Conservation (phyloP, 306 rosid genomes). For the Medicago arabica region DNA sequence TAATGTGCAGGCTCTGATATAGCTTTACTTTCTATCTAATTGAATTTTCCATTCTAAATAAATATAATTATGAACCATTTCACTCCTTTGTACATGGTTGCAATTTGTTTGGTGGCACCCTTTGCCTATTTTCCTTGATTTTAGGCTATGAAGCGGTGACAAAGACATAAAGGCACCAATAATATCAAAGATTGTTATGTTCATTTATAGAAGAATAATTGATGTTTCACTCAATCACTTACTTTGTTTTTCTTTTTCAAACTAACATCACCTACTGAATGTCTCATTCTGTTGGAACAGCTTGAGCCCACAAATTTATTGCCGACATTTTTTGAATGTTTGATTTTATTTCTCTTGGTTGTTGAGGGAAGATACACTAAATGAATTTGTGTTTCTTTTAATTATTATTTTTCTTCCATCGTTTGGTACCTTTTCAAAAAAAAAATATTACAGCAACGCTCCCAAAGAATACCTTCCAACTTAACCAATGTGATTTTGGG, state of each 20-base stretch:
- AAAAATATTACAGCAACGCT: too few species aligned
- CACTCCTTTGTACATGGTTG: neutral
- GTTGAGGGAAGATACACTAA: neutral
- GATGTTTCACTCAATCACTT: neutral
- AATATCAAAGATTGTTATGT: neutral
- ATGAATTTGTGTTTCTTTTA: too few species aligned
- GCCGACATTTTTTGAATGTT: neutral
- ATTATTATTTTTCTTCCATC: too few species aligned
- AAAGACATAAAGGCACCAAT: too few species aligned
- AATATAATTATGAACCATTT: constrained; percentile 18
- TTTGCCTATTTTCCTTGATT: too few species aligned
- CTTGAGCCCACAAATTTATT: neutral
- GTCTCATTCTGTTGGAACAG: neutral
- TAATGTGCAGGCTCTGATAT: constrained; percentile 49
- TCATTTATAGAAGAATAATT: neutral
- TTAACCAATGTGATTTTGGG: too few species aligned
- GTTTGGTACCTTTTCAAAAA: too few species aligned
- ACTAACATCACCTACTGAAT: neutral
- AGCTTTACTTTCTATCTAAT: constrained; percentile 7
- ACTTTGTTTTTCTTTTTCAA: neutral
- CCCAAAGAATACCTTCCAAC: too few species aligned
- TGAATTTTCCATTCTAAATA: neutral
- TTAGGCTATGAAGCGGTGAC: too few species aligned
- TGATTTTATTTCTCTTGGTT: neutral
- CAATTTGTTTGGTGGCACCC: too few species aligned